Evolutionary conservation across 371 early-diverging fungal genomes (phyloP).

Genomic region (Blakeslea trispora): DNA sequence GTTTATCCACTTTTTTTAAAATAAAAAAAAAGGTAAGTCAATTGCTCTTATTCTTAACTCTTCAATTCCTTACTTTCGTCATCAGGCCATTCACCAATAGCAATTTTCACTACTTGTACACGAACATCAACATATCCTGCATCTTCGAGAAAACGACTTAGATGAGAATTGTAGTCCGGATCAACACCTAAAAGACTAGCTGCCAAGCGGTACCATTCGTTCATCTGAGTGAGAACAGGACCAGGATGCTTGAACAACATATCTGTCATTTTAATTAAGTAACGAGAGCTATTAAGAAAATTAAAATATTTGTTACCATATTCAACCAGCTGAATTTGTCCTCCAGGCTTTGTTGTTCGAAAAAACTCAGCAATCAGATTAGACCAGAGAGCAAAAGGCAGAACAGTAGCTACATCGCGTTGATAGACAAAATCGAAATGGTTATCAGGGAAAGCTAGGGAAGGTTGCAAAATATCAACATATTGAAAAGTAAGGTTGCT

Average conservation of each 20-base stretch:
- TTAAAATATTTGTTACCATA: slow-evolving; percentile 20
- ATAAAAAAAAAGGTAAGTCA: not conserved
- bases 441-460: slow-evolving; percentile 42
- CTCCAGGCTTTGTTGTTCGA: slow-evolving; percentile 53
- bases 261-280: slow-evolving; percentile 21
- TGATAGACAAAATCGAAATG: slow-evolving; percentile 66
- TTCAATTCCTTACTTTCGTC: slow-evolving; percentile 42
- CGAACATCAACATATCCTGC: slow-evolving; percentile 38
- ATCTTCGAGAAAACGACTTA: slow-evolving; percentile 21
- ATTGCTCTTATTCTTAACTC: too few relatives aligned
- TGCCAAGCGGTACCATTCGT: slow-evolving; percentile 41
- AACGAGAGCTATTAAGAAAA: too few relatives aligned
- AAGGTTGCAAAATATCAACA: slow-evolving; percentile 27
- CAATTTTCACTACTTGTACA: slow-evolving; percentile 30
- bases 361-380: slow-evolving; percentile 42
- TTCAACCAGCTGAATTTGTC: slow-evolving; percentile 55
- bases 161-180: slow-evolving; percentile 23
- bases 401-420: slow-evolving; percentile 49
- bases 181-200: slow-evolving; percentile 30
- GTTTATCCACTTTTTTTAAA: slow-evolving; percentile 32
- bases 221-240: slow-evolving; percentile 35
- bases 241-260: slow-evolving; percentile 39
- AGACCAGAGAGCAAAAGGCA: slow-evolving; percentile 47
- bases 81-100: slow-evolving; percentile 53
- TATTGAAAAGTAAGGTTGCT: slow-evolving; percentile 24